Base-by-base conservation (phyloP, 2,329 filamentous ascomycete species). In the Ampelomyces quisqualis region DNA sequence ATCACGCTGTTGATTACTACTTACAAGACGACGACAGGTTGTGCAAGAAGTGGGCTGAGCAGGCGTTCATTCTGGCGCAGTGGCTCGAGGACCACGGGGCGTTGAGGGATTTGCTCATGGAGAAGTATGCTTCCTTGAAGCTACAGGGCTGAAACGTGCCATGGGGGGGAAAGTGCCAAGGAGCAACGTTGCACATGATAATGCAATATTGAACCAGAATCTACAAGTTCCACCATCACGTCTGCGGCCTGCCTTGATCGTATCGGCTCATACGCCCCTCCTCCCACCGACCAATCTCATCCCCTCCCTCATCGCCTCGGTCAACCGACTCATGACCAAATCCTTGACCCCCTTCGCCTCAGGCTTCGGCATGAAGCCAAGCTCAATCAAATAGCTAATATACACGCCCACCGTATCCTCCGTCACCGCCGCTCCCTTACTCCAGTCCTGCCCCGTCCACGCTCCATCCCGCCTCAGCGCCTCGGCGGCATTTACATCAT, bases 401-500 rank as follows among this genome's bases (percentile, higher is more conserved):
- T 85, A 88, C 13, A 78, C 64, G 3, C 83, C 84, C 11, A 86
- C 75, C 23, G 77, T 77, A 46, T 84, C 79, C 40, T 77, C 60
- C 2, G 73, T 78, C 8, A 88, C 79, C 17, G 78, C 78, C 47
- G 63, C 76, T 38, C 71, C 80, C 0, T 71, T 70, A 33, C 77
- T 80, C 52, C 76, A 77, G 49, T 84, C 80, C 22, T 79, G 63
- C 1, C 76, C 77, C 0, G 80, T 76, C 77, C 78, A 77, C 37
- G 76, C 72, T 0, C 74, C 74, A 57, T 90, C 85, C 3, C 76
- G 75, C 60, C 78, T 78, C 17, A 94, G 74, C 1, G 84, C 78
- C 2, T 73, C 70, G 1, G 79, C 75, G 0, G 88, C 80, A 58
- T 93, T 89, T 23, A 56, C 65, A 62, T 91, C 87, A 56, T 88